Conservation (phyloP, 306 rosid species). For the Phaseolus lunatus region DNA sequence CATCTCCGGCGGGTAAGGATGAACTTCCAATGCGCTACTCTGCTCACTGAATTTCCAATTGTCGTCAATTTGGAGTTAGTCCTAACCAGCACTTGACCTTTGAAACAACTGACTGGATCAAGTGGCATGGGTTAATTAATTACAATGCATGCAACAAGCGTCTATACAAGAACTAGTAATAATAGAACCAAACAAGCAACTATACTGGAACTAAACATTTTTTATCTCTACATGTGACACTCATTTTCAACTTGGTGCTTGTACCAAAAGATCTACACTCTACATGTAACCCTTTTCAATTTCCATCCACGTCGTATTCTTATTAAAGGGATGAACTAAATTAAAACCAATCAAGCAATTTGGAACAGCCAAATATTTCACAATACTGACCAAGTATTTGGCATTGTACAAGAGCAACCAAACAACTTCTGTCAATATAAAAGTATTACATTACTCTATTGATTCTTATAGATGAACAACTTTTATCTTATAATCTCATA, state of each 20-base stretch:
- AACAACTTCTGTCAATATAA: neutral
- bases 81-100: constrained; percentile 48
- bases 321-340: neutral
- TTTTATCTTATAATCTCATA: too few relatives aligned
- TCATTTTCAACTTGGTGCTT: neutral
- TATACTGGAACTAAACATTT: neutral
- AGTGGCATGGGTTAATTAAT: constrained; percentile 24
- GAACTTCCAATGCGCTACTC: constrained; percentile 37
- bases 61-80: constrained; percentile 47
- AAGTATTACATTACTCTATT: too few relatives aligned
- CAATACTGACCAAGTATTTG: neutral
- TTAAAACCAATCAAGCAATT: neutral
- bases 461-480: too few relatives aligned
- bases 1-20: constrained; percentile 36
- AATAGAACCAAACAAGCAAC: constrained; percentile 27
- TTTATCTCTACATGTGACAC: neutral
- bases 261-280: neutral
- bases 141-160: constrained; percentile 20
- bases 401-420: neutral
- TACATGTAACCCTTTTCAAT: neutral
- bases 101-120: constrained; percentile 47
- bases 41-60: constrained; percentile 37
- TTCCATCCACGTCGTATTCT: neutral
- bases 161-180: neutral
- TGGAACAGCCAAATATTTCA: neutral